These are phyloP conservation scores for Pseudoperonospora humuli DNA, from an alignment of 352 stramenopile genomes.

Conservation along the genomic window DNA sequence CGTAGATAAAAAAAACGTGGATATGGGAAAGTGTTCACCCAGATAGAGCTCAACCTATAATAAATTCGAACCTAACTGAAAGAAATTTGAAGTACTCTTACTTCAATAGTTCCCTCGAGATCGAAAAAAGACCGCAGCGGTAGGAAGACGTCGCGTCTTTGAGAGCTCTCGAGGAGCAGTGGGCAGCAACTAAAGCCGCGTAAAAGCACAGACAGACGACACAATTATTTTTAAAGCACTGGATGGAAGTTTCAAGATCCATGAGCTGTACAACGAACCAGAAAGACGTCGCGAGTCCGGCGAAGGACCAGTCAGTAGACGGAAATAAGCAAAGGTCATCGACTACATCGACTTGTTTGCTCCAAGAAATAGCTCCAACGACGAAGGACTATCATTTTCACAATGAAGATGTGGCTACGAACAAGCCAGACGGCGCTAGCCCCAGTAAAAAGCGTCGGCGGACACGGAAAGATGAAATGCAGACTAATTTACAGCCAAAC, in stretches of 20 bases:
- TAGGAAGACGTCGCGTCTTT: conserved; percentile 4
- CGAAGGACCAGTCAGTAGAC: conserved; percentile 1
- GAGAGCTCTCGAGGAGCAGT: conserved; percentile 3
- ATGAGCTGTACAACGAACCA: conserved; percentile 19
- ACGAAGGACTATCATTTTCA: neutral
- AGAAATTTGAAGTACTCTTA: neutral
- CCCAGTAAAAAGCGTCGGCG: conserved; percentile 10
- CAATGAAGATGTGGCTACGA: conserved; percentile 5
- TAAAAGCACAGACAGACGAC: neutral
- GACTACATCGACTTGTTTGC: neutral
- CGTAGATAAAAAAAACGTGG: too few relatives aligned
- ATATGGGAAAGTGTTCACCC: too few relatives aligned
- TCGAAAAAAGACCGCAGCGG: conserved; percentile 9
- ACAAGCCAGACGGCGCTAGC: conserved; percentile 2
- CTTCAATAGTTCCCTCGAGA: conserved; percentile 5
- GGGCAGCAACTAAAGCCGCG: conserved; percentile 1
- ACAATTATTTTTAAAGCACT: neutral
- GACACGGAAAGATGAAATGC: neutral
- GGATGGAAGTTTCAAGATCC: conserved; percentile 2
- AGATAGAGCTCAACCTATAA: too few relatives aligned
- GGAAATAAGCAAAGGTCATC: neutral
- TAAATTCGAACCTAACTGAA: conserved; percentile 29
- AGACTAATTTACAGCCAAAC: neutral
- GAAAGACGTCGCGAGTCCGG: conserved; percentile 7
- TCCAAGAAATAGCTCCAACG: conserved; percentile 2